Evolutionary conservation across 495 filamentous ascomycete species (phyloP).

Genomic region (Staphylotrichum tortipilum): DNA sequence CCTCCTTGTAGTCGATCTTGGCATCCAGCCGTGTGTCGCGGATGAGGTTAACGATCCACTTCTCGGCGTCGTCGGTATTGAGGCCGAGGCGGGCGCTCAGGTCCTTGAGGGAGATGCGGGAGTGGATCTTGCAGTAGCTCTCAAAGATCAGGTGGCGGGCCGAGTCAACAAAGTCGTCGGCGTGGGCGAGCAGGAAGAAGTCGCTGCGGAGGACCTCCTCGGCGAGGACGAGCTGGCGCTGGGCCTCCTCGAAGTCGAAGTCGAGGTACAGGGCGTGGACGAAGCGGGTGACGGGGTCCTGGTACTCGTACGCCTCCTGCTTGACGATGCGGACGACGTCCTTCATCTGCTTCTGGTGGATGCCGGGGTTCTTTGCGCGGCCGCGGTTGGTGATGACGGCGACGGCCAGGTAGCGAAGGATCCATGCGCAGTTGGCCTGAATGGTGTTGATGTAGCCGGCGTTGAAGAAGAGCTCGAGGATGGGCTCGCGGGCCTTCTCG

Average conservation of each 20-base stretch:
- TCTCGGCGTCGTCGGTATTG: constrained; percentile 90
- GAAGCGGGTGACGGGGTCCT: constrained; percentile 90
- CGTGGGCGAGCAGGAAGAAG: constrained; percentile 83
- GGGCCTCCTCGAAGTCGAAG: constrained; percentile 97
- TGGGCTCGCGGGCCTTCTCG: constrained; percentile 77
- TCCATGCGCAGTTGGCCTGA: constrained; percentile 95
- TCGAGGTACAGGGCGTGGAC: constrained; percentile 93
- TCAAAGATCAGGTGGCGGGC: constrained; percentile 95
- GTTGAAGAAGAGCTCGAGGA: constrained; percentile 95
- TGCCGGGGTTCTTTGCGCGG: constrained; percentile 68
- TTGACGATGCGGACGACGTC: constrained; percentile 88
- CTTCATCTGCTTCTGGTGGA: constrained; percentile 97
- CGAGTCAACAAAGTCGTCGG: constrained; percentile 87
- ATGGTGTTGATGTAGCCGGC: constrained; percentile 97
- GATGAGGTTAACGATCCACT: constrained; percentile 99
- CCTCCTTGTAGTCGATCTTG: constrained; percentile 98
- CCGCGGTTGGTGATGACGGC: constrained; percentile 93
- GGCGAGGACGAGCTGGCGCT: constrained; percentile 80
- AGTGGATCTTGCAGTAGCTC: constrained; percentile 99
- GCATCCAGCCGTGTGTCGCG: constrained; percentile 94
- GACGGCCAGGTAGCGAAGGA: constrained; percentile 86
- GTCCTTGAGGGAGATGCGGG: constrained; percentile 96
- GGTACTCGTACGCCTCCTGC: constrained; percentile 96
- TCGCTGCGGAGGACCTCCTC: constrained; percentile 87
- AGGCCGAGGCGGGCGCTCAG: constrained; percentile 82